A percentile compares a stretch with the other conserved stretches of the same genome.
Conservation (phyloP, 2,329 filamentous ascomycete species). For the Aspergillus alliaceus region DNA sequence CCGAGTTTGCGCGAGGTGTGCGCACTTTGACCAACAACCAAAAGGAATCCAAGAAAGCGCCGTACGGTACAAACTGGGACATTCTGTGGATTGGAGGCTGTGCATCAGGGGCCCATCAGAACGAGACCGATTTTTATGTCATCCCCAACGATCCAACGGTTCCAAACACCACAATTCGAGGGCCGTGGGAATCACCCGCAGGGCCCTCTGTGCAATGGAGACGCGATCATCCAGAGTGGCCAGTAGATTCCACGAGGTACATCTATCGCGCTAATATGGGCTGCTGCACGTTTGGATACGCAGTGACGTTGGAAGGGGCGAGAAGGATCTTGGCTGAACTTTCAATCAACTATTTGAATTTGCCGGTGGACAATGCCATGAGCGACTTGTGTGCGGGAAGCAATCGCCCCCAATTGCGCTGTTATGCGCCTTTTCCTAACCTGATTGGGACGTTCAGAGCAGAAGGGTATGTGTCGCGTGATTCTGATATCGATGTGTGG, state of each 20-base stretch:
- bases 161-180: slow-evolving; percentile 4
- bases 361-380: slow-evolving; percentile 46
- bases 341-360: slow-evolving; percentile 24
- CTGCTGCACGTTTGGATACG: slow-evolving; percentile 41
- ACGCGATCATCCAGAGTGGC: slow-evolving; percentile 12
- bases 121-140: slow-evolving; percentile 29
- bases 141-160: slow-evolving; percentile 34
- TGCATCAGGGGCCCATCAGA: slow-evolving; percentile 30
- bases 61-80: slow-evolving; percentile 56
- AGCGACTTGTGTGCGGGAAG: slow-evolving; percentile 49
- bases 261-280: slow-evolving; percentile 34
- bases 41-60: slow-evolving; percentile 31
- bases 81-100: slow-evolving; percentile 55
- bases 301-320: slow-evolving; percentile 39
- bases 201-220: slow-evolving; percentile 22
- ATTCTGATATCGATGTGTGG: slow-evolving; percentile 29
- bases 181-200: slow-evolving; percentile 20
- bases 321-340: slow-evolving; percentile 37
- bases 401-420: slow-evolving; percentile 29
- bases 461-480: slow-evolving; percentile 33
- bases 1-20: slow-evolving; percentile 33
- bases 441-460: slow-evolving; percentile 51
- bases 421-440: slow-evolving; percentile 45
- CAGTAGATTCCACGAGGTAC: slow-evolving; percentile 37
- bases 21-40: slow-evolving; percentile 30